phyloP scores from a whole-genome alignment of 768 basidiomycete genomes.

The Paxillus ammoniavirescens region DNA sequence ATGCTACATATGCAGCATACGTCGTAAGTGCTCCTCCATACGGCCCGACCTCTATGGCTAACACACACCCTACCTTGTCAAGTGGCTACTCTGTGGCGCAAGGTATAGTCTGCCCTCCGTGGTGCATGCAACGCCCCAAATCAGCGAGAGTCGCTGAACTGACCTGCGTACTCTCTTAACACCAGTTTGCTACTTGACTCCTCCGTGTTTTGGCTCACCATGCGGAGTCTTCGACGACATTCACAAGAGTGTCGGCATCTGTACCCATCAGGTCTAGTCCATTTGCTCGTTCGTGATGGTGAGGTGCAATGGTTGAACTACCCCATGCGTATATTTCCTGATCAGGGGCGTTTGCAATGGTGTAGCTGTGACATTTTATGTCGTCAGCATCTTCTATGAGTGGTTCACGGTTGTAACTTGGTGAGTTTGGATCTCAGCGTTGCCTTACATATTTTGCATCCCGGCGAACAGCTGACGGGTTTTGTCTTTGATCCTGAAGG shows the following conservation, averaged over 20 bases:
- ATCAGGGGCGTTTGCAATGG: neutral
- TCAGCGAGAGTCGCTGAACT: neutral
- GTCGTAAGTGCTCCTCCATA: no score
- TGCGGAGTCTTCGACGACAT: conserved; percentile 1
- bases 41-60: no score
- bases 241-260: neutral
- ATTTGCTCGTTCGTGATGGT: conserved; percentile 26
- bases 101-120: neutral
- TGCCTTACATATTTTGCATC: neutral
- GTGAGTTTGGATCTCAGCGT: neutral
- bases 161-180: neutral
- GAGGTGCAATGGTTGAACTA: neutral
- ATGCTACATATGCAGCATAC: no score
- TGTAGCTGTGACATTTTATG: neutral
- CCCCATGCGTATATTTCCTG: neutral
- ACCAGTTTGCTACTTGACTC: conserved; percentile 19
- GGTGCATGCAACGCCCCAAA: neutral
- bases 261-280: conserved; percentile 10
- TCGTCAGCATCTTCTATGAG: neutral
- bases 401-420: neutral
- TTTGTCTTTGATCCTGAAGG: neutral
- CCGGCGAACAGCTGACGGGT: neutral
- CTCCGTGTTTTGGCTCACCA: conserved; percentile 3
- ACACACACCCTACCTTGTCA: neutral
- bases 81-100: neutral